These are phyloP conservation scores for Geotrichum fermentans DNA, from an alignment of 1,139 yeast genomes.

Conservation along the genomic window DNA sequence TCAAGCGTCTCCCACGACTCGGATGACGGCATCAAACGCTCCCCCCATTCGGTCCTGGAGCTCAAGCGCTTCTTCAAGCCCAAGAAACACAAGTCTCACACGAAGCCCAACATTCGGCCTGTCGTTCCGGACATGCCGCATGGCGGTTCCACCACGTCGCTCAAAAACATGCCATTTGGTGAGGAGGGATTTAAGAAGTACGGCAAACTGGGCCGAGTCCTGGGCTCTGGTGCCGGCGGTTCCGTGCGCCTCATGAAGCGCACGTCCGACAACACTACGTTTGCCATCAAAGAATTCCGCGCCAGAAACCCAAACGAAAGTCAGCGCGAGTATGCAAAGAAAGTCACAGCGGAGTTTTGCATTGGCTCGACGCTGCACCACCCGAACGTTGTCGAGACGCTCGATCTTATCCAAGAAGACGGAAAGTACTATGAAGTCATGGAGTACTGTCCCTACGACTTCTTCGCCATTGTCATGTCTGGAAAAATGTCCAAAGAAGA, in stretches of 20 bases:
- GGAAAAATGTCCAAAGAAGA: constrained; percentile 87
- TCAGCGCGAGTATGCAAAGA: constrained; percentile 87
- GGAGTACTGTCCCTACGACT: constrained; percentile 96
- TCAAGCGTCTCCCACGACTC: constrained; percentile 10
- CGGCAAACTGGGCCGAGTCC: constrained; percentile 80
- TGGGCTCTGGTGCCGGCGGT: constrained; percentile 99
- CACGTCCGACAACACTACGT: constrained; percentile 73
- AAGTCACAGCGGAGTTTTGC: constrained; percentile 95
- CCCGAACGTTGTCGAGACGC: constrained; percentile 87
- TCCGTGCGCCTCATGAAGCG: constrained; percentile 82
- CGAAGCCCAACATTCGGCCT: constrained; percentile 17
- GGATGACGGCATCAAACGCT: constrained; percentile 19
- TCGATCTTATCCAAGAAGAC: constrained; percentile 84
- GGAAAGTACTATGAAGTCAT: constrained; percentile 87
- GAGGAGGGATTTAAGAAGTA: constrained; percentile 59
- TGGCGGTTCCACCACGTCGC: constrained; percentile 20
- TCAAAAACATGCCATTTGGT: constrained; percentile 37
- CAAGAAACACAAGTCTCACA: constrained; percentile 16
- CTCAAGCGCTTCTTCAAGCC: constrained; percentile 40
- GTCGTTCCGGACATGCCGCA: constrained; percentile 19
- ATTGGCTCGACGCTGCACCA: constrained; percentile 94
- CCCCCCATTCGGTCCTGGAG: constrained; percentile 39
- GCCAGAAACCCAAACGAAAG: constrained; percentile 79
- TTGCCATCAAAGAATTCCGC: constrained; percentile 95
- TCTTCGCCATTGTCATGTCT: constrained; percentile 96